Conservation (phyloP, 257 asterid genomes). For the Fraxinus americana region DNA sequence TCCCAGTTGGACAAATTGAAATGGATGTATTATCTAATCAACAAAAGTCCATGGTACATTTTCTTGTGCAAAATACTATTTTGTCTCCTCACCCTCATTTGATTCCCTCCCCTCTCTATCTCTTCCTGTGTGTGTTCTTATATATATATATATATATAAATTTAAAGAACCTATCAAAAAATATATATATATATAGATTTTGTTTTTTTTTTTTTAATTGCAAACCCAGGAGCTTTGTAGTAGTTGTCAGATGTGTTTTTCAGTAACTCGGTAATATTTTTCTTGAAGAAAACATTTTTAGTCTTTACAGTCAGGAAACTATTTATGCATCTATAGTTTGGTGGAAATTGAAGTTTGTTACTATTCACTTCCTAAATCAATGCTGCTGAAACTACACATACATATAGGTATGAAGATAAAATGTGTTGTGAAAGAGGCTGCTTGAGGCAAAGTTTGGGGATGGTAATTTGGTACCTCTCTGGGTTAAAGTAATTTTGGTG, state of each 20-base stretch:
- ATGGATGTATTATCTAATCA: conserved; percentile 81
- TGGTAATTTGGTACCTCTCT: background rate
- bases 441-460: background rate
- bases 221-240: background rate
- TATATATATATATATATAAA: no score
- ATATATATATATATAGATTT: no score
- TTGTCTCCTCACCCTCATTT: background rate
- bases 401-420: background rate
- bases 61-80: conserved; percentile 9
- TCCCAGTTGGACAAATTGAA: conserved; percentile 71
- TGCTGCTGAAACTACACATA: background rate
- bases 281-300: no score
- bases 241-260: background rate
- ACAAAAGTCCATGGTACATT: conserved; percentile 89
- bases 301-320: background rate
- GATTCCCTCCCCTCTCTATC: no score
- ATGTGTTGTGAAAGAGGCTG: background rate
- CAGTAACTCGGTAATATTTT: background rate
- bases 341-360: background rate
- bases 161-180: no score
- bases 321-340: background rate
- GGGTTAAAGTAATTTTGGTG: background rate
- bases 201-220: no score
- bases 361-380: background rate
- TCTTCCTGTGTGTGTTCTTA: no score